These are phyloP conservation scores for Coccomyxa subellipsoidea DNA, from an alignment of 163 green algal genomes.

Conservation along the genomic window DNA sequence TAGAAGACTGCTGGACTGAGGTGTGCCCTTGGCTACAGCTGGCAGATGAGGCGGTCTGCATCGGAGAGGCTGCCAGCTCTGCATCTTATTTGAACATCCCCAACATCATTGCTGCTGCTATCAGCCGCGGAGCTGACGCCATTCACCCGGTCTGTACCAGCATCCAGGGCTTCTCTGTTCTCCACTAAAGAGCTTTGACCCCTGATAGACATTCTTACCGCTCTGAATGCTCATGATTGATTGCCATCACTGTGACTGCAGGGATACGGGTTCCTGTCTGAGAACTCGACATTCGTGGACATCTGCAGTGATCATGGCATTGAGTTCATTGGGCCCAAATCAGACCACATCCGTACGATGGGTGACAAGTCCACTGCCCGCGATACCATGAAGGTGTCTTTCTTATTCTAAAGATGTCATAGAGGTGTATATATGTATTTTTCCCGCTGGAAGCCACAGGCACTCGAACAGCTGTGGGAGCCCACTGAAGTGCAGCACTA, in stretches of 20 bases:
- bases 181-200: too few relatives aligned
- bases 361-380: conserved; percentile 93
- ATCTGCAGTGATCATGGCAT: conserved; percentile 94
- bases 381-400: conserved; percentile 88
- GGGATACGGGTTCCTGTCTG: conserved; percentile 95
- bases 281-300: conserved; percentile 95
- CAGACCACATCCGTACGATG: conserved; percentile 89
- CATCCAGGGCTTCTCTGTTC: too few relatives aligned
- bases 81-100: conserved; percentile 96
- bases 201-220: too few relatives aligned
- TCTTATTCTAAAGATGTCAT: not conserved
- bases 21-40: conserved; percentile 47
- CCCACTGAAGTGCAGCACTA: too few relatives aligned
- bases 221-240: too few relatives aligned
- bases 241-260: conserved; percentile 26
- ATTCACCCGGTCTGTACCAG: conserved; percentile 76
- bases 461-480: too few relatives aligned
- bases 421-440: too few relatives aligned
- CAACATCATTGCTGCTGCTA: conserved; percentile 87
- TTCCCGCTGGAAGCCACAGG: too few relatives aligned
- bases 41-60: conserved; percentile 93
- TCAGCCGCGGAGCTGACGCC: conserved; percentile 79
- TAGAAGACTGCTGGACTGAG: not conserved
- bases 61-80: conserved; percentile 78
- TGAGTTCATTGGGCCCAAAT: conserved; percentile 93